These are phyloP conservation scores for Hemileccinum rubropunctum DNA, from an alignment of 768 basidiomycete genomes.

Conservation along the genomic window DNA sequence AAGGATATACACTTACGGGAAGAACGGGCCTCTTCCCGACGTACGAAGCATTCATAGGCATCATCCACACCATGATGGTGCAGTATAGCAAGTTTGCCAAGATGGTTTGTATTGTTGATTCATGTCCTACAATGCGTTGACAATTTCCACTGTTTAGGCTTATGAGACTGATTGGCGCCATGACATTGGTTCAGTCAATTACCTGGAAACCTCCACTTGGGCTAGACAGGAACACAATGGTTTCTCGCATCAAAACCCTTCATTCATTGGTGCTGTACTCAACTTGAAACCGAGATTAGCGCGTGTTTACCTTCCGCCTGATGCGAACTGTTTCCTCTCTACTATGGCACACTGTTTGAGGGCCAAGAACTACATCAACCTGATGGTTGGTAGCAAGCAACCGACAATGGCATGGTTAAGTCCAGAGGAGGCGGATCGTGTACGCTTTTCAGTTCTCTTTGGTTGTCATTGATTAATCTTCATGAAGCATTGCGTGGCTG, in stretches of 20 bases:
- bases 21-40: constrained; percentile 83
- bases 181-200: constrained; percentile 71
- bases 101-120: constrained; percentile 48
- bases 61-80: constrained; percentile 87
- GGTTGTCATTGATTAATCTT: neutral
- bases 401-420: constrained; percentile 77
- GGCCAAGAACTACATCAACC: constrained; percentile 82
- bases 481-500: constrained; percentile 75
- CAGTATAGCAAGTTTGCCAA: constrained; percentile 89
- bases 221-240: constrained; percentile 86
- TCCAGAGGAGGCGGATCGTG: constrained; percentile 70
- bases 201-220: constrained; percentile 87
- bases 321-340: constrained; percentile 82
- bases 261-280: constrained; percentile 85
- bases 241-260: constrained; percentile 85
- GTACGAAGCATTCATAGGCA: constrained; percentile 90
- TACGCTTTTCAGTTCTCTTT: constrained; percentile 23
- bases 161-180: constrained; percentile 71
- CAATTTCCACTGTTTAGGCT: constrained; percentile 29
- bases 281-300: constrained; percentile 68
- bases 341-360: constrained; percentile 82
- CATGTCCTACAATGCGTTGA: neutral
- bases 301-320: constrained; percentile 85
- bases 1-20: constrained; percentile 91
- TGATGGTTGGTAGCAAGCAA: constrained; percentile 89